Base-by-base conservation (phyloP, 495 filamentous ascomycete genomes). In the Aspergillus cristatus region DNA sequence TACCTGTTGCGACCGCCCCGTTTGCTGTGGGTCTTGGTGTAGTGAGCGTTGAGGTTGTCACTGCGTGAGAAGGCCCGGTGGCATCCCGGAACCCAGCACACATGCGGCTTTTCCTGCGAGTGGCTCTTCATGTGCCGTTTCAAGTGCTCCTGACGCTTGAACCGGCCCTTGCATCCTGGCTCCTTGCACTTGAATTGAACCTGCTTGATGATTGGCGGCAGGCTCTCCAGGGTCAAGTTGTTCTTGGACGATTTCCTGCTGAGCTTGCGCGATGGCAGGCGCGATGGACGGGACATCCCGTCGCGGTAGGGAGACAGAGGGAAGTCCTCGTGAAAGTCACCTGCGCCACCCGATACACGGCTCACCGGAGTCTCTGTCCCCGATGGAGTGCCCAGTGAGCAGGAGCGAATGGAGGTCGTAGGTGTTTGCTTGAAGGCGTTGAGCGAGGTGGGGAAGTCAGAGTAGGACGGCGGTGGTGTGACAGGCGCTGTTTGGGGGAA, bases 71-170 rank as follows among this genome's bases (percentile, higher is more conserved):
- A 71, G 1, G 58, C 60, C 1, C 61, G 62, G 22, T 63, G 58
- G 28, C 67, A 71, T 3, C 54, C 67, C 2, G 63, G 62, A 3
- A 68, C 65, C 63, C 62, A 68, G 40, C 65, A 69, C 1, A 68
- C 55, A 53, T 66, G 62, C 11, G 74, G 74, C 42, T 65, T 72
- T 38, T 75, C 72, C 39, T 67, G 65, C 11, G 72, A 75, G 35
- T 78, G 74, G 28, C 69, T 76, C 42, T 68, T 66, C 50, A 72
- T 69, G 48, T 84, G 80, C 12, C 79, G 63, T 54, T 79, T 81
- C 1, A 81, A 53, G 41, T 83, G 79, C 40, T 83, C 79, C 25
- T 73, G 71, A 32, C 78, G 53, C 55, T 76, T 77, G 49, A 79
- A 78, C 1, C 61, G 58, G 0, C 61, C 65, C 43, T 69, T 68